A percentile compares a stretch with the other conserved stretches of the same genome.
These are phyloP conservation scores for Tylopilus subfusipes DNA, from an alignment of 768 basidiomycete species.

Conservation along the genomic window DNA sequence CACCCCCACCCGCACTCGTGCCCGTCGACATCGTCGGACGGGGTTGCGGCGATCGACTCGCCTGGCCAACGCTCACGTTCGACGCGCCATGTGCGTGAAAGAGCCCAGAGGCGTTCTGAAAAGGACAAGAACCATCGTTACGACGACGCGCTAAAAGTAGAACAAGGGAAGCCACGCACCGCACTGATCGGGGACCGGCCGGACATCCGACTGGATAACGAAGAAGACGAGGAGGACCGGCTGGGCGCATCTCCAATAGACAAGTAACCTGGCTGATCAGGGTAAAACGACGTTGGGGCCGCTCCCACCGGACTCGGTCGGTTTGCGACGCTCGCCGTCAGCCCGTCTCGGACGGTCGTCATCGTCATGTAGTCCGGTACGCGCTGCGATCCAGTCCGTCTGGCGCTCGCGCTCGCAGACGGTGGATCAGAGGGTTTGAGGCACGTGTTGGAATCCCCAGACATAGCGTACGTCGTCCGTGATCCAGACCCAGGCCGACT, in stretches of 20 bases:
- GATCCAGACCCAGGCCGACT: conserved; percentile 10
- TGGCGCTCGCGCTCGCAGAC: conserved; percentile 3
- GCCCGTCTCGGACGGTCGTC: conserved; percentile 29
- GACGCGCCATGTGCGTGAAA: conserved; percentile 19
- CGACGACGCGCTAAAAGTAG: neutral
- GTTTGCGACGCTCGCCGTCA: conserved; percentile 23
- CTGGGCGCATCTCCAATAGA: conserved; percentile 25
- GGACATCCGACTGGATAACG: conserved; percentile 32
- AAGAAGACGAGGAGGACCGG: conserved; percentile 32
- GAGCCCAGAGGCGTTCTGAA: conserved; percentile 23
- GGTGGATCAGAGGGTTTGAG: conserved; percentile 13
- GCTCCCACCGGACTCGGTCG: conserved; percentile 14
- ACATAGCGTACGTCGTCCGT: conserved; percentile 28
- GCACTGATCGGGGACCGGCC: conserved; percentile 29
- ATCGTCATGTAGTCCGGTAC: conserved; percentile 34
- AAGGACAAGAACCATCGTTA: conserved; percentile 6
- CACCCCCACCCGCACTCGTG: neutral
- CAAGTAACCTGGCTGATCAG: conserved; percentile 23
- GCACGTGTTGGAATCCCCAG: conserved; percentile 34
- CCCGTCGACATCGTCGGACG: conserved; percentile 13
- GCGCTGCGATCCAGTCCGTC: conserved; percentile 22
- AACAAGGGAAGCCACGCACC: conserved; percentile 13
- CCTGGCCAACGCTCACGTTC: conserved; percentile 6
- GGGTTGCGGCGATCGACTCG: conserved; percentile 20
- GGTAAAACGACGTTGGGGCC: conserved; percentile 15